Evolutionary conservation across 164 flowering plant species (phyloP), one percentile per base, ranked within the genome.

Genomic region (Chloranthus sessilifolius): DNA sequence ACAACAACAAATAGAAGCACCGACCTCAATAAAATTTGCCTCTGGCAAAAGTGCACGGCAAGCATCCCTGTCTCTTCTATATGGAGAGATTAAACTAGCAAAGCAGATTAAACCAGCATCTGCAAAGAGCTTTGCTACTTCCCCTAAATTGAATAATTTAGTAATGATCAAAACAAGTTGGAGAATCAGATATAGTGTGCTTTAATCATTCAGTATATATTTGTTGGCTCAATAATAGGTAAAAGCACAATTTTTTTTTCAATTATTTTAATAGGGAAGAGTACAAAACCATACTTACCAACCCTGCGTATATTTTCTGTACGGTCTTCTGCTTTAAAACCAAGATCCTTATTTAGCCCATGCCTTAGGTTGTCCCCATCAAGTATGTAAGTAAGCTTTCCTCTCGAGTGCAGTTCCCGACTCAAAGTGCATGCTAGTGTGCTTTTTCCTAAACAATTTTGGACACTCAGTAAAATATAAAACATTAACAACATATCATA

Each of bases 281-380:
- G n/a, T n/a, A n/a, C n/a, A n/a, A n/a, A n/a, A n/a, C n/a, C n/a
- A n/a, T 19, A 75, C 76, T 41, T 25, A 88, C 98, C 98, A 39
- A 83, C 63, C 53, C 98, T 73, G 26, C 98, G 72, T 37, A 88
- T 88, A 60, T 92, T 92, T 67, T 92, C 98, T 1, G 76, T 78
- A 47, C 98, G 86, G 64, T 92, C 98, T 63, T 85, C 95, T 31
- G 95, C 76, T 63, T 72, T 69, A 42, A 88, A 92, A 58, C 78
- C 58, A 52, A 92, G 96, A 64, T 88, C 88, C 22, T 71, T 34
- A 53, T 80, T 82, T 46, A 92, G 74, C 36, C 96, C 96, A 72
- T 88, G 98, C 48, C 98, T 74, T 41, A 86, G 77, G 66, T 88
- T 92, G 72, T 92, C 98, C 39, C 98, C 98, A 62, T 92, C 98